Conservation (phyloP, 768 basidiomycete species). For the Mycena crocata region DNA sequence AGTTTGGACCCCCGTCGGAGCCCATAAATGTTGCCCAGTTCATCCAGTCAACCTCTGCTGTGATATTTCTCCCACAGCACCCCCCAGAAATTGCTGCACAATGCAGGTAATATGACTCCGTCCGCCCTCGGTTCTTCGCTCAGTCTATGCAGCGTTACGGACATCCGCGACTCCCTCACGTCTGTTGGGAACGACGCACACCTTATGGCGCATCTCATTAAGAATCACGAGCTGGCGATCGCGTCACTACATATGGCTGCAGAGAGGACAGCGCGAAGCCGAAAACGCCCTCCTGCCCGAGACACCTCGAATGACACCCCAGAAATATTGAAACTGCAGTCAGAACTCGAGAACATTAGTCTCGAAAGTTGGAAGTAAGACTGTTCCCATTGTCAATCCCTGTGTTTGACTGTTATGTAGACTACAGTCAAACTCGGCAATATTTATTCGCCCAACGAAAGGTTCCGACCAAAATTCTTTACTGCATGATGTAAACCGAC, state of each 20-base stretch:
- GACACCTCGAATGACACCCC: conserved; percentile 54
- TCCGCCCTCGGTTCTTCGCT: not conserved
- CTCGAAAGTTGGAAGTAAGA: conserved; percentile 75
- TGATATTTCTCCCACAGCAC: conserved; percentile 13
- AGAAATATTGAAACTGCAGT: conserved; percentile 62
- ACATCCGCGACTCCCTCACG: conserved; percentile 34
- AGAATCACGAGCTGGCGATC: conserved; percentile 22
- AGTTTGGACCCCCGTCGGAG: conserved; percentile 75
- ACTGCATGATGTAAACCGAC: conserved; percentile 49
- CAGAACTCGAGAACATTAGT: conserved; percentile 60
- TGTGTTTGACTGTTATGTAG: conserved; percentile 45
- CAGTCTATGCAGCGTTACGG: conserved; percentile 30
- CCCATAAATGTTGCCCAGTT: conserved; percentile 61
- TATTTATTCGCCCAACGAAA: conserved; percentile 73
- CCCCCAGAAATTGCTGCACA: conserved; percentile 41
- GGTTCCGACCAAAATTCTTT: conserved; percentile 76
- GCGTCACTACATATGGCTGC: conserved; percentile 35
- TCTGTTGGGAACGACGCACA: conserved; percentile 14
- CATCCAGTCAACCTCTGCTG: conserved; percentile 40
- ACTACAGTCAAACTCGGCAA: conserved; percentile 61
- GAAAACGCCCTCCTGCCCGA: conserved; percentile 46
- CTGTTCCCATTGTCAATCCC: not conserved
- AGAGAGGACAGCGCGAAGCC: conserved; percentile 46
- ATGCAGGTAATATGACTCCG: conserved; percentile 45
- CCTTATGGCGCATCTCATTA: conserved; percentile 28